phyloP scores from a whole-genome alignment of 148 eudicot species.

The Chenopodium album region DNA sequence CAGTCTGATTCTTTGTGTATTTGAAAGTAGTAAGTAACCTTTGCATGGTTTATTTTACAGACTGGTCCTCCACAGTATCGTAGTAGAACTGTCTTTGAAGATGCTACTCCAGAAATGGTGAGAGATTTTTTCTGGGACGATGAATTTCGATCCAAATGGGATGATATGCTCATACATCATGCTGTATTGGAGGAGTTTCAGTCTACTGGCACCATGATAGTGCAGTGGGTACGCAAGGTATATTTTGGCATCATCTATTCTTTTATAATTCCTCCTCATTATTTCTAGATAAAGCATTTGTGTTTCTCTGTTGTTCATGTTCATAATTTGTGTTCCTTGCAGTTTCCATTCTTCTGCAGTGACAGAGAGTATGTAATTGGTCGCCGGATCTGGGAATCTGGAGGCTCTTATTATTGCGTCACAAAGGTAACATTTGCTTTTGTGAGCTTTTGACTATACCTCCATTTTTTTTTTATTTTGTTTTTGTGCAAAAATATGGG shows the following conservation, averaged over 20 bases:
- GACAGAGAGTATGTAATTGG: constrained; percentile 14
- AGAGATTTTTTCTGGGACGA: constrained; percentile 17
- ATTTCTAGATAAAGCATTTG: not conserved
- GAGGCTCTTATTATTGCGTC: constrained; percentile 13
- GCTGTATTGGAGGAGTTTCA: constrained; percentile 2
- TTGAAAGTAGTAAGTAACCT: not conserved
- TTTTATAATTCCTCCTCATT: not conserved
- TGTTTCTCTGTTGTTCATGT: not conserved
- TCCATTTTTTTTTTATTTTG: not conserved
- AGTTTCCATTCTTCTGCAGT: constrained; percentile 16
- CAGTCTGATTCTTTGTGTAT: not conserved
- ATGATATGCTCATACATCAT: constrained; percentile 13
- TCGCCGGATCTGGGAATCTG: constrained; percentile 12
- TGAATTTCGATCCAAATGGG: constrained; percentile 10
- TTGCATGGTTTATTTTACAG: not conserved
- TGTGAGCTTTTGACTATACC: not conserved
- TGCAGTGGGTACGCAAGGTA: constrained; percentile 17
- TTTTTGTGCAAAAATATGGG: not conserved
- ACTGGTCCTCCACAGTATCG: constrained; percentile 17
- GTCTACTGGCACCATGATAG: not conserved
- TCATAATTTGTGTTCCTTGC: constrained; percentile 1
- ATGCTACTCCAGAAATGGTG: constrained; percentile 16
- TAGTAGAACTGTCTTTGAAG: constrained; percentile 14
- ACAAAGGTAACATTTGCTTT: constrained; percentile 5
- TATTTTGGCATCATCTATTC: not conserved